Percentiles rank a stretch among this genome's conserved stretches.
Conservation (phyloP, 148 eudicot species). For the Chenopodium suecicum region DNA sequence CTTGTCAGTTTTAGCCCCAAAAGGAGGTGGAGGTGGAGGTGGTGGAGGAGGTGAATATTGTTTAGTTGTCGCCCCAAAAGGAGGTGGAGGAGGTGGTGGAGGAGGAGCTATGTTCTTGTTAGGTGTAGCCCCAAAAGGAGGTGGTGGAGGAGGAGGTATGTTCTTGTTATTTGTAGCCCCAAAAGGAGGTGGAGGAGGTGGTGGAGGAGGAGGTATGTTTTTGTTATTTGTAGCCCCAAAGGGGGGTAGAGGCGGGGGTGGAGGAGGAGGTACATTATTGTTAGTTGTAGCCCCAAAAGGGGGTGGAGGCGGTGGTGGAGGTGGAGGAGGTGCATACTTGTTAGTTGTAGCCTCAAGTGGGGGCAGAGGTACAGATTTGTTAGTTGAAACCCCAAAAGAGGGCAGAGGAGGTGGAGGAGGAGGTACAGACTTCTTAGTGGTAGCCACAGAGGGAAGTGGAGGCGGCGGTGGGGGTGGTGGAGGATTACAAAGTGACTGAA, state of each 20-base stretch:
- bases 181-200: constrained; percentile 45
- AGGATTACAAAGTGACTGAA: neutral
- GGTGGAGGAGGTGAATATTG: constrained; percentile 44
- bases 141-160: constrained; percentile 20
- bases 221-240: constrained; percentile 21
- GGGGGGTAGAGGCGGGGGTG: constrained; percentile 23
- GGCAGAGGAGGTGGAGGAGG: constrained; percentile 29
- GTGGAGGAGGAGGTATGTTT: constrained; percentile 41
- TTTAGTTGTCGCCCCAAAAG: constrained; percentile 19
- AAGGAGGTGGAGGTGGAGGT: constrained; percentile 45
- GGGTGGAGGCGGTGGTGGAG: neutral
- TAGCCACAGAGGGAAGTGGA: constrained; percentile 19
- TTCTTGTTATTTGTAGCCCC: too few species aligned
- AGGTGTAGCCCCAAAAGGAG: constrained; percentile 15
- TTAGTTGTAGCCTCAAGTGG: constrained; percentile 21
- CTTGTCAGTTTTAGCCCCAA: constrained; percentile 19
- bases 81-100: constrained; percentile 30
- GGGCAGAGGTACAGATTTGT: constrained; percentile 37
- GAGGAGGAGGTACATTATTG: constrained; percentile 32
- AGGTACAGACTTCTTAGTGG: constrained; percentile 33
- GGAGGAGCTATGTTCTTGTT: constrained; percentile 30
- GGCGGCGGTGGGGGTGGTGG: constrained; percentile 22
- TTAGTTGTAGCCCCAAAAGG: constrained; percentile 21
- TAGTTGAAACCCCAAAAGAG: constrained; percentile 18
- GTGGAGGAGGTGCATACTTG: constrained; percentile 30